Evolutionary conservation across 2,329 filamentous ascomycete species (phyloP), one percentile per base, ranked within the genome.

Genomic region (Trichoderma asperellum): DNA sequence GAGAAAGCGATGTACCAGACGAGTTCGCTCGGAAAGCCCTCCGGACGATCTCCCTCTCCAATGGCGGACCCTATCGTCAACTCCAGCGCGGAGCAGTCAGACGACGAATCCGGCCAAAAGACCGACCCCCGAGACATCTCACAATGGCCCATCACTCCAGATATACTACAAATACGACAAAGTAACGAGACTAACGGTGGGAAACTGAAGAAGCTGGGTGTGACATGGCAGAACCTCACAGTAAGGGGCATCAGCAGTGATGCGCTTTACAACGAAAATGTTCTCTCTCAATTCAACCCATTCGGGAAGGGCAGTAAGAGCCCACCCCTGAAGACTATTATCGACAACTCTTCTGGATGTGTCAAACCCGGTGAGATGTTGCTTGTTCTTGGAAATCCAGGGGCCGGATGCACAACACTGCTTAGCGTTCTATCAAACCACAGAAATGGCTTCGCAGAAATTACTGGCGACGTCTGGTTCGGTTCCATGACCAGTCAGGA

Each of bases 301-400:
- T 74, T 77, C 89, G 2, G 81, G 83, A 34, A 82, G 85, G 43
- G 79, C 84, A n/a, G 73, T 85, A 72, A 84, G 82, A 73, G 87
- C 89, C 72, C 86, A 0, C 87, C 89, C 0, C 78, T 90, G 21
- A 87, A 86, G 71, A 90, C 88, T 0, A 89, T 93, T 56, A 79
- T 93, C 24, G 85, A 91, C 65, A 83, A 87, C 73, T 87, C 85
- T 68, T 86, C 89, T 75, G 91, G 91, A 11, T 91, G 89, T 72
- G 87, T 93, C 62, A 89, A 89, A 76, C 90, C 90, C 0, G 91
- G 90, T 24, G 89, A 92, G 78, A 91, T 92, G 90, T 78, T 92
- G 1, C 80, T 92, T 0, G 89, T 92, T 0, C 82, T 92, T 0
- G 91, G 91, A 3, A 83, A 89, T 0, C 90, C 91, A 0, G 91